Evolutionary conservation across 345 rosid species (phyloP).

Genomic region (Nephelium lappaceum): DNA sequence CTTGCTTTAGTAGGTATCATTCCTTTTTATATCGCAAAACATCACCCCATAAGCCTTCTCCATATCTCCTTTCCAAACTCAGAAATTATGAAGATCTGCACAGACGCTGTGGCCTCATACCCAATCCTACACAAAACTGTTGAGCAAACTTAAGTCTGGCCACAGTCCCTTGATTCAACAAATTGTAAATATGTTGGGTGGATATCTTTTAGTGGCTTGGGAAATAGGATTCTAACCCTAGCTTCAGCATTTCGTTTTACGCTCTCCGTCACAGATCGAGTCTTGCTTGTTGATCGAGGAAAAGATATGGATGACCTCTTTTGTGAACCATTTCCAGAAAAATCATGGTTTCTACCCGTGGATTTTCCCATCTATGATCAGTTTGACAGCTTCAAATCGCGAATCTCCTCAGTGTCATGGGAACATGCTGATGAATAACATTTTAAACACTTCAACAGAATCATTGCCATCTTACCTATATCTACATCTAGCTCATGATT

Average conservation of each 20-base stretch:
- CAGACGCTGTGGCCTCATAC: conserved; percentile 58
- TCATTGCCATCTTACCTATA: conserved; percentile 46
- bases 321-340: conserved; percentile 67
- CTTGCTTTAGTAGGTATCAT: conserved; percentile 61
- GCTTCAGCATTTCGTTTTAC: conserved; percentile 65
- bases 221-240: conserved; percentile 64
- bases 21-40: conserved; percentile 50
- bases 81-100: conserved; percentile 65
- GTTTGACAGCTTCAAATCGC: conserved; percentile 41
- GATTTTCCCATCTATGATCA: conserved; percentile 45
- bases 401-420: conserved; percentile 56
- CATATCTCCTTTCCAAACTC: conserved; percentile 61
- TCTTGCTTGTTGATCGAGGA: conserved; percentile 65
- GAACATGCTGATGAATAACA: conserved; percentile 50
- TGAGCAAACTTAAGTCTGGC: conserved; percentile 39
- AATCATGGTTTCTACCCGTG: conserved; percentile 56
- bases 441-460: conserved; percentile 26
- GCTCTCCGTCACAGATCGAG: conserved; percentile 66
- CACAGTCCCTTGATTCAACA: conserved; percentile 13
- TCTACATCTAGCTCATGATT: conserved; percentile 66
- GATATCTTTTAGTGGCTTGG: conserved; percentile 72
- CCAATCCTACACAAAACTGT: conserved; percentile 35
- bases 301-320: conserved; percentile 54
- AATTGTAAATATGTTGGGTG: conserved; percentile 68
- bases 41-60: conserved; percentile 55